Evolutionary conservation across 495 filamentous ascomycete genomes (phyloP), one percentile per base, ranked within the genome.

Genomic region (Neurospora sublineolata): DNA sequence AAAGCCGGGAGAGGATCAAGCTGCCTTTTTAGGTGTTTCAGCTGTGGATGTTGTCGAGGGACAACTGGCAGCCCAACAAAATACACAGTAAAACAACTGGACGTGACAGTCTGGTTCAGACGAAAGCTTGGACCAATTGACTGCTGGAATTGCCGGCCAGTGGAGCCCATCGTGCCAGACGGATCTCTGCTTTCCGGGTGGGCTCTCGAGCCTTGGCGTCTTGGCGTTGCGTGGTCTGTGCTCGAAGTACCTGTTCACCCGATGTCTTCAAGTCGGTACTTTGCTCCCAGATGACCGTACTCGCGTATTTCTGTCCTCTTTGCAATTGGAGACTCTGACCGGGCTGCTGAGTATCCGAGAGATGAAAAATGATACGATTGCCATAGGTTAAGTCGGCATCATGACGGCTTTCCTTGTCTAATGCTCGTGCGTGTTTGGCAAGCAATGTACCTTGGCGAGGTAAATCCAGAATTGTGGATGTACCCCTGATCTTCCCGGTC

Each of bases 111-210:
- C 16, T 18, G 16, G 40, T 42, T 42, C 41, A n/a, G 52, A 64
- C 52, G 52, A 64, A 60, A 60, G 23, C 52, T 30, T 60, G 52
- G 23, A 23, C 52, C 52, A 60, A 60, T 30, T 58, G 46, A 16
- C 46, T 30, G 46, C 23, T 30, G 16, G 23, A 60, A 60, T 33
- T 64, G 52, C 52, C 27, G 27, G 52, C 27, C 8, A 33, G 52
- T 64, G 52, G 52, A 64, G 12, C 14, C 0, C 33, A 33, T 64
- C 52, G 27, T 64, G 27, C 27, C 52, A 64, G 52, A 64, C 70
- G 70, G 70, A 7, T 68, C 37, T 11, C 36, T 23, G 64, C 20
- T 68, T 72, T 52, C 70, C 70, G 70, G 70, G 8, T 58, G 64
- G 60, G 38, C 40, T 72, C 27, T 16, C 27, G 1, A 60, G 52